These are phyloP conservation scores for Chalaropsis thielavioides DNA, from an alignment of 2,329 filamentous ascomycete species.

Conservation along the genomic window DNA sequence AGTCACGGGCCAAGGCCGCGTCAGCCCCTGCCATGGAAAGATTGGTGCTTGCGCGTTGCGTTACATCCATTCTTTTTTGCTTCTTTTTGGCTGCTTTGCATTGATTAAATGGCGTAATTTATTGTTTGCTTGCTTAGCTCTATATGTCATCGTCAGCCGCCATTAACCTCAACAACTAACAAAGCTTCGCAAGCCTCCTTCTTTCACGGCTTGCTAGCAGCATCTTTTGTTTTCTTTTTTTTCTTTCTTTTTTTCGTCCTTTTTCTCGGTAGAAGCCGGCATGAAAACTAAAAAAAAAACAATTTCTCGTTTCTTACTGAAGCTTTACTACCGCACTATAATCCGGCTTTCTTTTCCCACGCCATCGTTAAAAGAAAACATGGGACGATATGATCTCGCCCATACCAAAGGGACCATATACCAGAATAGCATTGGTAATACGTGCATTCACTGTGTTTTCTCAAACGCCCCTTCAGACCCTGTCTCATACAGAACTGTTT, in stretches of 20 bases:
- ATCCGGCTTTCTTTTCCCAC: neutral
- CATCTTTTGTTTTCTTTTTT: neutral
- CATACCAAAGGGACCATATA: neutral
- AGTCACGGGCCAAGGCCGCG: slow-evolving; percentile 7
- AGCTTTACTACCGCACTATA: too few species aligned
- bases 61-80: neutral
- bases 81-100: neutral
- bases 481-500: too few species aligned
- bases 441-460: neutral
- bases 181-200: neutral
- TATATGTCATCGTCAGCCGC: neutral
- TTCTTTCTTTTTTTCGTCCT: neutral
- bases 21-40: slow-evolving; percentile 4
- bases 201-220: neutral
- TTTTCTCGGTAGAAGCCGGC: neutral
- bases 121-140: neutral
- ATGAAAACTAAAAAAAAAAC: too few species aligned
- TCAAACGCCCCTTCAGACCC: neutral
- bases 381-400: neutral
- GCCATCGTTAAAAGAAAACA: neutral
- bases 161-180: neutral
- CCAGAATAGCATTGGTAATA: neutral
- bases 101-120: neutral
- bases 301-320: too few species aligned
- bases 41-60: slow-evolving; percentile 12